Percentiles rank a stretch among this genome's conserved stretches.
Evolutionary conservation across 495 filamentous ascomycete species (phyloP).

Genomic region (Achaetomiella virescens): DNA sequence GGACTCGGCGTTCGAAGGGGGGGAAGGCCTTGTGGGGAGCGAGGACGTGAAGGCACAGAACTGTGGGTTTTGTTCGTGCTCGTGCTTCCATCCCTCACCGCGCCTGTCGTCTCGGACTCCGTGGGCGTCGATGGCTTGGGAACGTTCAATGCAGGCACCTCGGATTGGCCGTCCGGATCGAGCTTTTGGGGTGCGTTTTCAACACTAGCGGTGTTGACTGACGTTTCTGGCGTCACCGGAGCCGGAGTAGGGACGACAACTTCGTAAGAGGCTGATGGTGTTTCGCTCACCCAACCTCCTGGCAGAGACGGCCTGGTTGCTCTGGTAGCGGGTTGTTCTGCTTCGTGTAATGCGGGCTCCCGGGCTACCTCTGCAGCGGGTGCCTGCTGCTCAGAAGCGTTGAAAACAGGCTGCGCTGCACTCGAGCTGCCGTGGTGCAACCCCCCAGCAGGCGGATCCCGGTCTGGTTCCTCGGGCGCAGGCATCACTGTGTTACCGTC

Average conservation of each 20-base stretch:
- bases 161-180: slow-evolving; percentile 13
- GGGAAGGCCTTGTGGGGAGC: not conserved
- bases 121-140: not conserved
- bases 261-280: slow-evolving; percentile 33
- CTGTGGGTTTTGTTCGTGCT: not conserved
- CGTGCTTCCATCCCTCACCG: not conserved
- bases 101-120: not conserved
- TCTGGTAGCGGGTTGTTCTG: not conserved
- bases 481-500: slow-evolving; percentile 6
- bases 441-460: slow-evolving; percentile 7
- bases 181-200: slow-evolving; percentile 19
- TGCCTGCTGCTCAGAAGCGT: slow-evolving; percentile 10
- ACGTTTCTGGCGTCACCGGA: slow-evolving; percentile 4
- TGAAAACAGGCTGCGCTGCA: slow-evolving; percentile 3
- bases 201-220: slow-evolving; percentile 2
- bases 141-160: not conserved
- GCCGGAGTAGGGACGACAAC: slow-evolving; percentile 15
- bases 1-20: slow-evolving; percentile 14
- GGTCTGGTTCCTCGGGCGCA: slow-evolving; percentile 6
- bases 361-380: slow-evolving; percentile 11
- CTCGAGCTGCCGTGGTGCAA: slow-evolving; percentile 4
- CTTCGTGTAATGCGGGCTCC: slow-evolving; percentile 17
- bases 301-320: slow-evolving; percentile 52
- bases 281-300: slow-evolving; percentile 60
- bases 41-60: not conserved